Base-by-base conservation (phyloP, 129 eudicot species). In the Heracleum sosnowskyi region DNA sequence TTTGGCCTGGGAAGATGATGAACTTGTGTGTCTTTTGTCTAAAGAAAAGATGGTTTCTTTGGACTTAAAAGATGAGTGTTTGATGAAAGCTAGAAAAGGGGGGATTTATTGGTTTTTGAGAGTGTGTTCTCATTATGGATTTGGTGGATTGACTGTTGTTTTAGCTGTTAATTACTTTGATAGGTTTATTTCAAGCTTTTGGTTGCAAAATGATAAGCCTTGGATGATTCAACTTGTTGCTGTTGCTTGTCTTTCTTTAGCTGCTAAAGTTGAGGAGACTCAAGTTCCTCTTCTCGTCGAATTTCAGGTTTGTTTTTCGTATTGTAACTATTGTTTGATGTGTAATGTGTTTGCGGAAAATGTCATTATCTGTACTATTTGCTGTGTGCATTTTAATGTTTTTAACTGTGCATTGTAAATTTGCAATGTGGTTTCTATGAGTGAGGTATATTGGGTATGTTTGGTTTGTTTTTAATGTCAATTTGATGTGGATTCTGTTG, bases 231-330 rank as follows among this genome's bases (percentile, higher is more conserved):
- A 95, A 69, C 84, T 95, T 44, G 89, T 81, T 80, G 94, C 97
- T 80, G 94, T 90, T 76, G 92, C 97, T 83, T 95, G 92, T 76
- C 93, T 95, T 75, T 88, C 99, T 76, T 37, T 94, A 69, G 98
- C 97, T 95, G 88, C 98, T 46, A 95, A 95, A 80, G 86, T 92
- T 80, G 99, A 95, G 88, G 99, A 95, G 83, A 90, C 91, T 82
- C 92, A 85, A 86, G 90, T 90, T 36, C 99, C 99, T 33, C 89
- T 89, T 79, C 79, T 90, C 2, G 76, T 92, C 70, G 99, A 95
- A 76, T 77, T 95, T 42, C 99, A 95, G 83, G 99, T 95, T 86
- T 72, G 85, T 71, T 45, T 17, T 42, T 12, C 24, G 17, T 73
- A 12, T 6, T 28, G 10, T 26, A 33, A 7, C 0, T 69, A 3